These are phyloP conservation scores for sunflower (Helianthus annuus) DNA, from an alignment of 129 eudicot genomes.

Conservation along the genomic window HanXRQr2.0-SUNRISE NC_035446.2:6281707-6282206, in stretches of 20 bases:
- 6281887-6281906: slow-evolving; percentile 55
- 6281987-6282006: slow-evolving; percentile 45
- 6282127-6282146: neutral
- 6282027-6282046: slow-evolving; percentile 29
- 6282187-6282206: neutral
- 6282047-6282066: neutral
- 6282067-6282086: neutral
- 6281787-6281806: slow-evolving; percentile 49
- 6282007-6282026: slow-evolving; percentile 36
- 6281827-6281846: slow-evolving; percentile 46
- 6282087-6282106: neutral
- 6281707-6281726: slow-evolving; percentile 58
- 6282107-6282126: neutral
- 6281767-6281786: slow-evolving; percentile 43
- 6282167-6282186: slow-evolving; percentile 2
- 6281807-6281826: slow-evolving; percentile 57
- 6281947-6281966: slow-evolving; percentile 50
- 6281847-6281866: slow-evolving; percentile 43
- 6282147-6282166: neutral
- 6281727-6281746: slow-evolving; percentile 52
- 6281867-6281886: slow-evolving; percentile 55
- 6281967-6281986: slow-evolving; percentile 54
- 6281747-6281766: slow-evolving; percentile 34
- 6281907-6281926: slow-evolving; percentile 63
- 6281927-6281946: slow-evolving; percentile 35